Conservation (phyloP, 208 protist genomes). For the Naegleria fowleri region DNA sequence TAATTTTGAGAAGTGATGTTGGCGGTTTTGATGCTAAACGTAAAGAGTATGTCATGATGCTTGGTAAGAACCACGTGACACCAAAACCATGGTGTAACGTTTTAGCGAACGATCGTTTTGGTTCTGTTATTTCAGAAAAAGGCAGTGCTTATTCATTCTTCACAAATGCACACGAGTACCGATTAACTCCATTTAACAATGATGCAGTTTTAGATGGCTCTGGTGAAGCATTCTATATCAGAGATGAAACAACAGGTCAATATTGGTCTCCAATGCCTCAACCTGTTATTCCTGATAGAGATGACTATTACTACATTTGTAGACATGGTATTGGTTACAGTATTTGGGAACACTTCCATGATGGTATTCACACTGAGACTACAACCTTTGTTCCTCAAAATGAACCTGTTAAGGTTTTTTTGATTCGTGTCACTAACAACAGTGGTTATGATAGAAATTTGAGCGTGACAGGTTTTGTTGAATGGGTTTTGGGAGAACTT, state of each 20-base stretch:
- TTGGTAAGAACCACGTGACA: background rate
- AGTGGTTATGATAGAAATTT: background rate
- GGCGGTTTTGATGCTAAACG: background rate
- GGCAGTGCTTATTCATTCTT: conserved; percentile 17
- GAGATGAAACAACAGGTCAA: background rate
- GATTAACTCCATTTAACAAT: conserved; percentile 24
- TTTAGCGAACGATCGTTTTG: conserved; percentile 8
- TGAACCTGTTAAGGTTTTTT: conserved; percentile 22
- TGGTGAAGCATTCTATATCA: conserved; percentile 23
- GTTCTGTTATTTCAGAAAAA: conserved; percentile 7
- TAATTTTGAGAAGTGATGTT: background rate
- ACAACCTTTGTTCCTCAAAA: conserved; percentile 13
- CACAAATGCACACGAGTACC: conserved; percentile 19
- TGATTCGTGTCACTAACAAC: background rate
- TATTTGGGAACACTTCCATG: conserved; percentile 7
- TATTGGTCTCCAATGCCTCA: conserved; percentile 24
- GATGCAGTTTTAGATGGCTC: background rate
- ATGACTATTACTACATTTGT: background rate
- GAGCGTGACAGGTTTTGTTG: conserved; percentile 5
- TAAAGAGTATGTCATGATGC: conserved; percentile 20
- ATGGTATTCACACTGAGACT: conserved; percentile 13
- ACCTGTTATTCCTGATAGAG: background rate
- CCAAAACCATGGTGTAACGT: conserved; percentile 24
- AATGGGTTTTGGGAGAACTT: conserved; percentile 19
- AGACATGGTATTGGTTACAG: conserved; percentile 24